These are phyloP conservation scores for Sorghum bicolor DNA, from an alignment of 176 grass and related monocot genomes.

Conservation along the genomic window Sorghum_bicolor_NCBIv3 NC_012872.2:7505501-7506000, in stretches of 20 bases:
- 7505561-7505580: background rate
- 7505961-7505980: background rate
- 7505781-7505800: constrained; percentile 35
- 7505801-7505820: constrained; percentile 14
- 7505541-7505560: too few relatives aligned
- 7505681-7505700: constrained; percentile 49
- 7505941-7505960: constrained; percentile 22
- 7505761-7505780: constrained; percentile 41
- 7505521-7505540: too few relatives aligned
- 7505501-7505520: too few relatives aligned
- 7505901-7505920: background rate
- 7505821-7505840: constrained; percentile 36
- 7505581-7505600: background rate
- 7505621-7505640: background rate
- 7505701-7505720: constrained; percentile 56
- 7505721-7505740: constrained; percentile 51
- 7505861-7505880: constrained; percentile 45
- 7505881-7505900: constrained; percentile 26
- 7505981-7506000: constrained; percentile 63
- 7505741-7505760: constrained; percentile 44
- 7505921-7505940: constrained; percentile 5
- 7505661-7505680: constrained; percentile 36
- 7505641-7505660: constrained; percentile 15
- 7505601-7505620: background rate
- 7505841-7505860: constrained; percentile 45